These are phyloP conservation scores for Aspergillus nomiae DNA, from an alignment of 2,329 filamentous ascomycete genomes.

Conservation along the genomic window DNA sequence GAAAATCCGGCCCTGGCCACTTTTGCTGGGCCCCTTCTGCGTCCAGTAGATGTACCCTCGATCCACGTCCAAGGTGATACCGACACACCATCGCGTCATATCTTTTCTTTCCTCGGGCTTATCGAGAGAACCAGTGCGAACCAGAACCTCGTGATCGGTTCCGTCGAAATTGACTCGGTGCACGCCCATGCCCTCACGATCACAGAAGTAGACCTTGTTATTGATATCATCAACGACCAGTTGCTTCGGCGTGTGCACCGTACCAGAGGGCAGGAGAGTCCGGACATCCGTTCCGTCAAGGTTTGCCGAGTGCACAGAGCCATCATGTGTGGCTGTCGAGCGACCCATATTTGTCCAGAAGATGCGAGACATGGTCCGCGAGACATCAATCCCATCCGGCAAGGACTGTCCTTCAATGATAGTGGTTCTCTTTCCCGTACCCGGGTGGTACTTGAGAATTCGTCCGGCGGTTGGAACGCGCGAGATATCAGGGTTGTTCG, in stretches of 20 bases:
- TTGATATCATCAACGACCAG: slow-evolving; percentile 31
- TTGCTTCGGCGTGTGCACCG: slow-evolving; percentile 54
- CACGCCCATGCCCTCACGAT: slow-evolving; percentile 46
- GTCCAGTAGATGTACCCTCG: slow-evolving; percentile 60
- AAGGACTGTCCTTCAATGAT: slow-evolving; percentile 13
- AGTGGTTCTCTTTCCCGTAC: not conserved
- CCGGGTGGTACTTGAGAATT: not conserved
- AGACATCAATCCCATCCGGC: slow-evolving; percentile 52
- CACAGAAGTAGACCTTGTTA: slow-evolving; percentile 44
- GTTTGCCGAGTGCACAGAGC: slow-evolving; percentile 45
- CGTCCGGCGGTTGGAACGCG: slow-evolving; percentile 10
- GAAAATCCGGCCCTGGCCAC: slow-evolving; percentile 56
- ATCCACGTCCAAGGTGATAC: slow-evolving; percentile 51
- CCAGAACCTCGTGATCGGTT: slow-evolving; percentile 36
- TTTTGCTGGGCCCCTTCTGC: slow-evolving; percentile 60
- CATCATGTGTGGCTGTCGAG: slow-evolving; percentile 38
- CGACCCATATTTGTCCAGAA: slow-evolving; percentile 57
- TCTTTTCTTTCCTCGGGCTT: slow-evolving; percentile 28
- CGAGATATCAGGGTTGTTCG: slow-evolving; percentile 20
- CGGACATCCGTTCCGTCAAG: slow-evolving; percentile 52
- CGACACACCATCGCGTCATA: slow-evolving; percentile 55
- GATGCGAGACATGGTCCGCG: slow-evolving; percentile 35
- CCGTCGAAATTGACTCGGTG: slow-evolving; percentile 41
- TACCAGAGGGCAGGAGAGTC: slow-evolving; percentile 48
- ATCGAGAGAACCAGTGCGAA: slow-evolving; percentile 28